Conservation (phyloP, 768 basidiomycete genomes). For the Lactifluus echinatus region DNA sequence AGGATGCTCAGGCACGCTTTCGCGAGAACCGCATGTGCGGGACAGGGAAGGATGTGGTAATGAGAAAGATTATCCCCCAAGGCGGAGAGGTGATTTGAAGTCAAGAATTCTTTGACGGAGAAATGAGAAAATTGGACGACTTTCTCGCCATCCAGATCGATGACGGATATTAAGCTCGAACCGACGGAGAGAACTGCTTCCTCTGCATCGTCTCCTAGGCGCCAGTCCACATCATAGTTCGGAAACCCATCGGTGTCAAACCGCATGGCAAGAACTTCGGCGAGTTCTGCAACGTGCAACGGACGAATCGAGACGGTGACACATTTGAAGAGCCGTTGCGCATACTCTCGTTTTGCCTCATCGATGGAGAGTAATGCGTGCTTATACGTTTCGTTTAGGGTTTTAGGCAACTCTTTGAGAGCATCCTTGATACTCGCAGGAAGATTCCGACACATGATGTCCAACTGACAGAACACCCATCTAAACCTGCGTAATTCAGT, state of each 20-base stretch:
- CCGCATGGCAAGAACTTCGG: background rate
- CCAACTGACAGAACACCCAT: background rate
- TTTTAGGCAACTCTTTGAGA: background rate
- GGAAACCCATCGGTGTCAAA: background rate
- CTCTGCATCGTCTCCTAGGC: background rate
- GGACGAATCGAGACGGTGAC: conserved; percentile 1
- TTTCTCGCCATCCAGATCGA: background rate
- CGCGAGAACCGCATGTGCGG: too few relatives aligned
- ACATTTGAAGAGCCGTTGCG: background rate
- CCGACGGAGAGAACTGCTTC: conserved; percentile 4
- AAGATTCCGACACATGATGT: background rate
- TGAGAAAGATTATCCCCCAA: too few relatives aligned
- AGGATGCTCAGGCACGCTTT: too few relatives aligned
- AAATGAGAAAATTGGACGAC: too few relatives aligned
- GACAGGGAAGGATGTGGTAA: too few relatives aligned
- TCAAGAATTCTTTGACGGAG: too few relatives aligned
- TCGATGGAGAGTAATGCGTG: background rate
- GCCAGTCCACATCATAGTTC: background rate
- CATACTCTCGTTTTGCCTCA: background rate
- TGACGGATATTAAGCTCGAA: background rate
- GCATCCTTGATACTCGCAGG: background rate
- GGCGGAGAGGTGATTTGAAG: too few relatives aligned
- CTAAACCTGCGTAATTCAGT: background rate
- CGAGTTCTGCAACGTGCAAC: background rate
- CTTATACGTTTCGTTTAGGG: background rate